Conservation (phyloP, 768 basidiomycete species). For the Collybia sordida region DNA sequence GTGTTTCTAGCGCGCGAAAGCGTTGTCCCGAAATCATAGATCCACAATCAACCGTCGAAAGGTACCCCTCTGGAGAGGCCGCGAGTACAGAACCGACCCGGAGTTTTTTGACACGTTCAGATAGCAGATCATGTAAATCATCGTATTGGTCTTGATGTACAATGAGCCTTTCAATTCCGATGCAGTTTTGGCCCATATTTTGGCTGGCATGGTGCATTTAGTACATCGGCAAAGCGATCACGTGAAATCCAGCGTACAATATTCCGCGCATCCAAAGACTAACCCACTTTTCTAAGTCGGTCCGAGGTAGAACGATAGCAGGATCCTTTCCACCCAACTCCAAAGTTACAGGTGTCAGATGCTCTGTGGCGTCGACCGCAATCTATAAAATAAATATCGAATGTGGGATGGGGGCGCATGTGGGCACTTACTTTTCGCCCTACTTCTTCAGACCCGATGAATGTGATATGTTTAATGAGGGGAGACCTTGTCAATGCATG, state of each 20-base stretch:
- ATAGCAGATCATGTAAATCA: conserved; percentile 64
- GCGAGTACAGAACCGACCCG: conserved; percentile 79
- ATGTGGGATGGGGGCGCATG: neutral
- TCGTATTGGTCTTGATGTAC: conserved; percentile 81
- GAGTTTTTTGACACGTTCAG: conserved; percentile 62
- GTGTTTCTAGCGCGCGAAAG: conserved; percentile 64
- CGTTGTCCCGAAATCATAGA: conserved; percentile 80
- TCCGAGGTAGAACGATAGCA: conserved; percentile 82
- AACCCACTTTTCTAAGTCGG: conserved; percentile 78
- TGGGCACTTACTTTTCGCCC: conserved; percentile 63
- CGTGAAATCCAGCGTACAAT: conserved; percentile 57
- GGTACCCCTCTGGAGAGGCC: conserved; percentile 63
- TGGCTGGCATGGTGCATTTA: conserved; percentile 50
- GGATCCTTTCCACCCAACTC: conserved; percentile 97
- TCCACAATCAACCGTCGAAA: conserved; percentile 79
- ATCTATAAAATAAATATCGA: conserved; percentile 44
- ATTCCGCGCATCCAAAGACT: conserved; percentile 88
- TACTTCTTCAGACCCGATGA: conserved; percentile 81
- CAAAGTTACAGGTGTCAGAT: conserved; percentile 89
- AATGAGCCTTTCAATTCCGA: conserved; percentile 92
- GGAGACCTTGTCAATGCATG: conserved; percentile 77
- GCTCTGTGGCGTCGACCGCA: conserved; percentile 78
- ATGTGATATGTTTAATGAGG: conserved; percentile 89
- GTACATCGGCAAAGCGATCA: neutral
- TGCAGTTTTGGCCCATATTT: conserved; percentile 94